Base-by-base conservation (phyloP, 768 basidiomycete species). In the Glaciozyma antarctica region DNA sequence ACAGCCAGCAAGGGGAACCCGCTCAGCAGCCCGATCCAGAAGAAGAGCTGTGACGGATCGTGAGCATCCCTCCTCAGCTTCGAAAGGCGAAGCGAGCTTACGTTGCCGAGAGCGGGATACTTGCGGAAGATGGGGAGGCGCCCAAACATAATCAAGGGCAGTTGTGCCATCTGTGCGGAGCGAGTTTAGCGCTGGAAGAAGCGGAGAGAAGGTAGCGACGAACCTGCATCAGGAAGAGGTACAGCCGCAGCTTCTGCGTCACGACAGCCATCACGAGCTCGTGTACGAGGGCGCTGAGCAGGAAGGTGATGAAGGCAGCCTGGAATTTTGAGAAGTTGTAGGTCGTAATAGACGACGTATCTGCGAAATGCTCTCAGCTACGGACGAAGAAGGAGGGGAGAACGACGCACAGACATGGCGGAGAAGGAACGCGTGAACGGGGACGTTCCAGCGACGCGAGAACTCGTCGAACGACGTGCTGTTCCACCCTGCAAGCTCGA, bases 361-460 rank as follows among this genome's bases (percentile, higher is more conserved):
- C 55, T 57, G 22, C 5, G 32, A 32, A 5, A 28, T 1, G 16
- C 16, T 10, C 19, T 54, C 30, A 34, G 32, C 12, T 16, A 30
- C 9, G 52, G 28, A 22, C 13, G 55, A 41, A n/a, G 32, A 38
- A 13, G 15, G 34, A 52, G 26, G 10, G 53, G 13, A 3, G 28
- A 8, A 3, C 8, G 21, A 57, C 55, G 8, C 13, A 57, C 55
- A 99, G 41, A 99, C 92, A 75, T 99, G 95, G 16, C 90, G 85
- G 22, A 98, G 82, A 47, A 99, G 83, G 55, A 61, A 65, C 15
- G 65, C 57, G 62, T 69, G 65, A 1, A 67, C 94, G 16, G 94
- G 94, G 51, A 89, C 91, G 78, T 98, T 98, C 94, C 95, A 98
- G 78, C 94, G 93, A 52, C 95, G 85, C 5, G 93, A 88, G 76